Evolutionary conservation across 1,284 basidiomycete species (phyloP), one percentile per base, ranked within the genome.

Genomic region (Psilocybe mexicana): DNA sequence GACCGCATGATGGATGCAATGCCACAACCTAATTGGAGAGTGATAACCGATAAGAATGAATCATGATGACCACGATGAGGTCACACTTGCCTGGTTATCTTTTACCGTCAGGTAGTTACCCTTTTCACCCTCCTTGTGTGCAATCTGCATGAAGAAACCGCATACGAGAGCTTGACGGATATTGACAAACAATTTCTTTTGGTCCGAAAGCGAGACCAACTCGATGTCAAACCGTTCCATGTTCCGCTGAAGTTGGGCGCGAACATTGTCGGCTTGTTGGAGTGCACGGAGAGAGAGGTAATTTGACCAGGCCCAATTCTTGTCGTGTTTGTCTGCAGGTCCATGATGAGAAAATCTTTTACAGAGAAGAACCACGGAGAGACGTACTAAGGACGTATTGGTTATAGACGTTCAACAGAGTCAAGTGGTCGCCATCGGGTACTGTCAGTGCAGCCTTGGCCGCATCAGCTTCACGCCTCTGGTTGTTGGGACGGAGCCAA

Each of bases 121-220:
- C 77, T 94, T 94, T 67, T 94, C 92, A n/a, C 93, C 93, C 69
- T 95, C 93, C 72, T 93, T 94, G 74, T 98, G 94, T 4, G 96
- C 96, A 6, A 96, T 88, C 72, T 98, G 96, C 96, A 98, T 98
- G 77, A 99, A 99, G 82, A 94, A 99, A 0, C 96, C 96, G 69
- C 90, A 93, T 0, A 93, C 90, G 45, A 99, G 80, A 1, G 92
- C 89, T 73, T 90, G 88, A 30, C 93, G 86, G 59, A 99, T 89
- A 67, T 92, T 90, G 59, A 77, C 69, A 75, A 87, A 93, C 69
- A 93, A 86, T 68, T 88, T 91, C 70, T 85, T 85, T 72, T 92
- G 86, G 68, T 98, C 92, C 1, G 76, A 72, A 1, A 89, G 85
- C n/a, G 92, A 90, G 26, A 96, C 76, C 18, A 96, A 74, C 28